phyloP scores from a whole-genome alignment of 805 yeast species.

The Myxozyma melibiosi region DNA sequence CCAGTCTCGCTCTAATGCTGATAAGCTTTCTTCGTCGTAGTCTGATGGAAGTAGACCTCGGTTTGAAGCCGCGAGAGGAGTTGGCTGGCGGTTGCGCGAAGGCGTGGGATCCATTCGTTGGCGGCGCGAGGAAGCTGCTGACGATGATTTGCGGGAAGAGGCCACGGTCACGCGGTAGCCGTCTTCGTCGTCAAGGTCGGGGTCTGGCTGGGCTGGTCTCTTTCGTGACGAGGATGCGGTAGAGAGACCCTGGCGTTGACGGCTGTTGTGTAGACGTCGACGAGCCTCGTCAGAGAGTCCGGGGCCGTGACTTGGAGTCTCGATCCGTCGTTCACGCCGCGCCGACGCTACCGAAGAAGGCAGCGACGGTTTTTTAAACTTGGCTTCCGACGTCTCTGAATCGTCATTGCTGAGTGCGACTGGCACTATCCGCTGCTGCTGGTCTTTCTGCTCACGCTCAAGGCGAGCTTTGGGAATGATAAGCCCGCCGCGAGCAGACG shows the following conservation, averaged over 20 bases:
- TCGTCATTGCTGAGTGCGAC: neutral
- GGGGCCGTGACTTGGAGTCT: conserved; percentile 28
- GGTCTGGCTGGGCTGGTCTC: neutral
- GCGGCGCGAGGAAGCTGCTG: neutral
- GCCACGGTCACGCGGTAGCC: neutral
- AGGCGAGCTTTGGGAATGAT: conserved; percentile 8
- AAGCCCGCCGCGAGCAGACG: conserved; percentile 22
- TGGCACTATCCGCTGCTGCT: neutral
- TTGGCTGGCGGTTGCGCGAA: neutral
- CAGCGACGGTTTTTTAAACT: conserved; percentile 18
- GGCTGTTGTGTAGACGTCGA: conserved; percentile 10
- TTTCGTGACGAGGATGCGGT: neutral
- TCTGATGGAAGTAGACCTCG: conserved; percentile 27
- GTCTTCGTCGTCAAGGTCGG: neutral
- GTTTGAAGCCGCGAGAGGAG: neutral
- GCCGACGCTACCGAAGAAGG: conserved; percentile 10
- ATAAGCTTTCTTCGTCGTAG: conserved; percentile 29
- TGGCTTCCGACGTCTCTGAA: neutral
- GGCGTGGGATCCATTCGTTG: conserved; percentile 1
- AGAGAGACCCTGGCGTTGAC: conserved; percentile 8
- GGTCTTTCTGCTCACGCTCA: neutral
- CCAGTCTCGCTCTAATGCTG: conserved; percentile 35
- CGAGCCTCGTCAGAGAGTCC: conserved; percentile 29
- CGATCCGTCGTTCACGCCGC: conserved; percentile 17
- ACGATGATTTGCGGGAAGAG: neutral